These are phyloP conservation scores for Eucalyptus microcorys DNA, from an alignment of 345 rosid genomes.

Conservation along the genomic window DNA sequence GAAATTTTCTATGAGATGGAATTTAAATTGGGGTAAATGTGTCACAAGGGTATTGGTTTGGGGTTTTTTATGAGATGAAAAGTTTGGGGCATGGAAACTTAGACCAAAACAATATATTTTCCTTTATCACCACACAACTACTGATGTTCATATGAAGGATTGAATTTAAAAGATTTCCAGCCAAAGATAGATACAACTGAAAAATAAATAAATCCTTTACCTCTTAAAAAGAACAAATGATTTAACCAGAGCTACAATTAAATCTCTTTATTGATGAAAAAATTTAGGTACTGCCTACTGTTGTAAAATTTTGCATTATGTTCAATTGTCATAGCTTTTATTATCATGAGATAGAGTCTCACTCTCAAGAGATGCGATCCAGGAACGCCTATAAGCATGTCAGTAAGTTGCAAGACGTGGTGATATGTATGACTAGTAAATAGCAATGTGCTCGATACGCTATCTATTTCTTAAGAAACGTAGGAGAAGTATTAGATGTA, in stretches of 20 bases:
- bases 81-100: not conserved
- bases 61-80: not conserved
- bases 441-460: not conserved
- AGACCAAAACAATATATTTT: not conserved
- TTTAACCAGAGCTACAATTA: not conserved
- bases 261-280: not conserved
- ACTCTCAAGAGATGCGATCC: not conserved
- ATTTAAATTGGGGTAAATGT: not conserved
- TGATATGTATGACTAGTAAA: not conserved
- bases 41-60: not conserved
- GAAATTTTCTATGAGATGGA: not conserved
- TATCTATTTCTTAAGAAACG: not conserved
- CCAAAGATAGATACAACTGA: not conserved
- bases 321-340: not conserved
- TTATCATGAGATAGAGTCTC: not conserved
- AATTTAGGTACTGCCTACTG: not conserved
- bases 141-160: not conserved
- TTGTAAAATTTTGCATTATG: not conserved
- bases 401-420: not conserved
- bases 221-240: not conserved
- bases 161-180: not conserved
- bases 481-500: not conserved
- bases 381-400: not conserved
- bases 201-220: not conserved
- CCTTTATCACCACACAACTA: not conserved